Percentiles rank a stretch among this genome's conserved stretches.
Conservation (phyloP, 2,329 filamentous ascomycete species). For the Madurella fahalii region DNA sequence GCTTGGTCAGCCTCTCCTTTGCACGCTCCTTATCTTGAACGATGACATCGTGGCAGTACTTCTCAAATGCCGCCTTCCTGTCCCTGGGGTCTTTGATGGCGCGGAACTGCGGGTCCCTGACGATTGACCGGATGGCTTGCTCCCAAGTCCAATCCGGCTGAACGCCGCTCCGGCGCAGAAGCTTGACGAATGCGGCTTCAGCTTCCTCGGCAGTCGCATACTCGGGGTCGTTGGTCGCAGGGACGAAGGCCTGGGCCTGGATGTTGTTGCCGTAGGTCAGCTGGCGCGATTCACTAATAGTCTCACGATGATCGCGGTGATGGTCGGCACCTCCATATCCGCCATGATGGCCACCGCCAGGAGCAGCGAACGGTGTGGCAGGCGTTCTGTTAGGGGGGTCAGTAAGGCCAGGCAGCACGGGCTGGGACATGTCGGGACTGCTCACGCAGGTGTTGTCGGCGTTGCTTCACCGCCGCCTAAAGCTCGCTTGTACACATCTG, state of each 20-base stretch:
- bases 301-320: slow-evolving; percentile 31
- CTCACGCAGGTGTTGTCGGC: slow-evolving; percentile 43
- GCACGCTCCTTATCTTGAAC: slow-evolving; percentile 91
- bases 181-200: slow-evolving; percentile 87
- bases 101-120: slow-evolving; percentile 88
- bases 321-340: slow-evolving; percentile 17
- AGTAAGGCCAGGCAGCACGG: slow-evolving; percentile 12
- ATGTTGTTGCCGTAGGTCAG: slow-evolving; percentile 54
- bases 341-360: slow-evolving; percentile 23
- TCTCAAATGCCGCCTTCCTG: slow-evolving; percentile 86
- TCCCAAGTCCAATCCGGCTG: slow-evolving; percentile 93
- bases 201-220: slow-evolving; percentile 81
- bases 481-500: slow-evolving; percentile 73
- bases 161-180: slow-evolving; percentile 78
- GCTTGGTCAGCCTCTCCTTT: slow-evolving; percentile 86
- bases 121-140: slow-evolving; percentile 77
- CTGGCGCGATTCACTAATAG: slow-evolving; percentile 53
- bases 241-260: slow-evolving; percentile 56
- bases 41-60: slow-evolving; percentile 86
- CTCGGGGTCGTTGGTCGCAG: slow-evolving; percentile 67
- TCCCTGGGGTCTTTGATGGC: slow-evolving; percentile 91
- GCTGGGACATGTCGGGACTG: neutral
- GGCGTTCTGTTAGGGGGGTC: slow-evolving; percentile 19
- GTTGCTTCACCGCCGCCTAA: slow-evolving; percentile 57
- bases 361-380: slow-evolving; percentile 41